Conservation (phyloP, 331 rosid genomes). For the Quercus phellos region DNA sequence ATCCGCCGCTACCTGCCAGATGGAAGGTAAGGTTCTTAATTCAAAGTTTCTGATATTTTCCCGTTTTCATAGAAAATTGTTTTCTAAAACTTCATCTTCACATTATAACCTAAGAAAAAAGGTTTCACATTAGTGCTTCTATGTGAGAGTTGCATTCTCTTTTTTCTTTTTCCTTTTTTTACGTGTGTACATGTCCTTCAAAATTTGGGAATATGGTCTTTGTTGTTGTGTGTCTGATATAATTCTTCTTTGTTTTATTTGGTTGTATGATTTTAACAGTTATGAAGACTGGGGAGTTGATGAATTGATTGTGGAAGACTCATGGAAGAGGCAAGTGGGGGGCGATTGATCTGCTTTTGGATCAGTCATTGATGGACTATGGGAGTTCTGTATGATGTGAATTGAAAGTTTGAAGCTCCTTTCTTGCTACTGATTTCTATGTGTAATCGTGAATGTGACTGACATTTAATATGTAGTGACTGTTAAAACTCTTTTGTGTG, state of each 20-base stretch:
- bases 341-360: constrained; percentile 49
- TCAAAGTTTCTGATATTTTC: neutral
- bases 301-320: constrained; percentile 92
- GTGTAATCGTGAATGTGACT: too few species aligned
- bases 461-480: too few species aligned
- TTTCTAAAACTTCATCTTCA: neutral
- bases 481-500: too few species aligned
- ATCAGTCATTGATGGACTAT: neutral
- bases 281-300: constrained; percentile 99
- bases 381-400: neutral
- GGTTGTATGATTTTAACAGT: constrained; percentile 29
- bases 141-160: neutral
- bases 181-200: too few species aligned
- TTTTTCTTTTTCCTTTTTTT: too few species aligned
- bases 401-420: neutral
- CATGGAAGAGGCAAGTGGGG: constrained; percentile 99
- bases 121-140: neutral
- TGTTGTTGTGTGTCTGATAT: neutral
- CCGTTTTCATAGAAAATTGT: neutral
- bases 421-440: neutral
- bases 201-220: too few species aligned
- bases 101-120: neutral
- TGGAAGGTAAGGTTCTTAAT: constrained; percentile 62
- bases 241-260: neutral
- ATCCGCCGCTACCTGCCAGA: constrained; percentile 95